Evolutionary conservation across 2,329 filamentous ascomycete species (phyloP).

Genomic region (Talaromyces sp.): DNA sequence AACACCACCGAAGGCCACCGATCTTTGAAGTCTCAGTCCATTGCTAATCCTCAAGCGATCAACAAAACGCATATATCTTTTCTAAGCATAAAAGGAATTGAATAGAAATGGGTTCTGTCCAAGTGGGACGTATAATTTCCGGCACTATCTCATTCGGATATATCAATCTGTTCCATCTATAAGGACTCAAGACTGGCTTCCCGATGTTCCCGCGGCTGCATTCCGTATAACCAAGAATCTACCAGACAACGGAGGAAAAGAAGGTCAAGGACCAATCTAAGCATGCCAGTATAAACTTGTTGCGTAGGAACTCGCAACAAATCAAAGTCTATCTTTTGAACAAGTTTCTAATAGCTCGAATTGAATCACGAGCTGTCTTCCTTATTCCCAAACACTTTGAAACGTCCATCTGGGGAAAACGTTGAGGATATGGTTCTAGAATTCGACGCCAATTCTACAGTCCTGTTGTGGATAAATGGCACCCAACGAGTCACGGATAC

Average conservation of each 20-base stretch:
- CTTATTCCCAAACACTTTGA: background rate
- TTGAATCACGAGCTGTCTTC: background rate
- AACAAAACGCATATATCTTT: too few relatives aligned
- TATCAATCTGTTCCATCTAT: background rate
- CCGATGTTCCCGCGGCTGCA: background rate
- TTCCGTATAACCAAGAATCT: background rate
- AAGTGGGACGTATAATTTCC: background rate
- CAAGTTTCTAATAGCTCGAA: background rate
- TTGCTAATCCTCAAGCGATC: too few relatives aligned
- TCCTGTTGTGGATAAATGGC: background rate
- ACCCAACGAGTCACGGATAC: slow-evolving; percentile 18
- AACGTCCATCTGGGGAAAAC: background rate
- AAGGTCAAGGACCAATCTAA: background rate
- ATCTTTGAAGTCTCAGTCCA: background rate
- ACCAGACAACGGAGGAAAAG: too few relatives aligned
- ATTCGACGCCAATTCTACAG: background rate
- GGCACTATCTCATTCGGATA: background rate
- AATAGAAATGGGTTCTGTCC: too few relatives aligned
- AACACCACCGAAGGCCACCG: background rate
- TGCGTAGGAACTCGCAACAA: background rate
- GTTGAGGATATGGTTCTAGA: background rate
- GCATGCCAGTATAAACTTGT: background rate
- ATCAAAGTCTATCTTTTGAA: background rate
- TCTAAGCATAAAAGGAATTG: too few relatives aligned
- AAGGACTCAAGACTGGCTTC: background rate